Base-by-base conservation (phyloP, 148 eudicot species). In the Hydrangea macrophylla region DNA sequence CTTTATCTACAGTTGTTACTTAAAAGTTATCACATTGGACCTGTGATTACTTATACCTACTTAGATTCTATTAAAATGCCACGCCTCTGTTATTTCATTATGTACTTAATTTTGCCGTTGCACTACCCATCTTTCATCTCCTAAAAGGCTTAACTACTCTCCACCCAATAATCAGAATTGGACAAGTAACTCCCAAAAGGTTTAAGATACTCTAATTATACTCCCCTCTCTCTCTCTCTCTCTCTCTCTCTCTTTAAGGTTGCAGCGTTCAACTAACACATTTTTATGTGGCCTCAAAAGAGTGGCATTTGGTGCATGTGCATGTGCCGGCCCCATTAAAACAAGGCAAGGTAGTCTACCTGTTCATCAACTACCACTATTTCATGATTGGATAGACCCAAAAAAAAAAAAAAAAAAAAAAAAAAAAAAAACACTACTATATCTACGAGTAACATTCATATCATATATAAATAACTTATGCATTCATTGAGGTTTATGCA, bases 191-290 rank as follows among this genome's bases (percentile, higher is more conserved):
- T 3, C 8, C 5, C 4, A 35, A 35, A 3, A 4, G 4, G 39
- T 8, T 8, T 35, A 4, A 35, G 39, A 35, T 35, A 8, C 39
- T n/a, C n/a, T n/a, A 35, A 8, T 35, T 35, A 35, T 35, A n/a
- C n/a, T 18, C 18, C 18, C 48, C 48, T 12, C 48, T 42, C 48
- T 42, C 48, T 42, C 48, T 42, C 48, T 25, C 5, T 5, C 9
- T 20, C 2, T 20, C 2, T 25, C 30, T 55, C 17, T 55, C 31
- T 55, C 8, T 28, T 12, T 17, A 17, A 17, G 18, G 55, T 6
- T 35, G 13, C 30, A 36, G 65, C 23, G 22, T 45, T 64, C 55
- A 64, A 28, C 56, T n/a, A 64, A 64, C 55, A 27, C 55, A 64
- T 26, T 64, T 24, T 20, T 20, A 17, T 48, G 37, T 58, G 37